A percentile compares a stretch with the other conserved stretches of the same genome.
Conservation (phyloP, 1,284 basidiomycete species). For the Ustanciosporium gigantosporum region DNA sequence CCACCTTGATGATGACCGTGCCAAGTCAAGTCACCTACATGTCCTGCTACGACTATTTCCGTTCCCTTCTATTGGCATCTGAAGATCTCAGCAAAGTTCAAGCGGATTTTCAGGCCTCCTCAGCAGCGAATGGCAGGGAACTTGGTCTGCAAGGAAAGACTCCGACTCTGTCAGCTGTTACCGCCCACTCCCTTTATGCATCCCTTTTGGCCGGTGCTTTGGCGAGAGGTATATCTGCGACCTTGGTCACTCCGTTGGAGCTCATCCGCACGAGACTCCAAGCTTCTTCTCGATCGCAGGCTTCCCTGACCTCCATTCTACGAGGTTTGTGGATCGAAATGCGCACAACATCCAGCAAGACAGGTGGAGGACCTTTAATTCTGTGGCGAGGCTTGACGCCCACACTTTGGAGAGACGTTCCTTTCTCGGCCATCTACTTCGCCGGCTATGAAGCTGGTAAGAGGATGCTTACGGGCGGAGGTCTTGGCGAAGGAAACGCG, state of each 20-base stretch:
- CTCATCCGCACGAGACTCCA: conserved; percentile 92
- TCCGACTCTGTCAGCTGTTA: conserved; percentile 35
- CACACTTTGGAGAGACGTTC: conserved; percentile 94
- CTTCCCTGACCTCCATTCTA: conserved; percentile 37
- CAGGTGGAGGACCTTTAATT: conserved; percentile 67
- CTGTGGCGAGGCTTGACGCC: conserved; percentile 89
- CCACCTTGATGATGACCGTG: conserved; percentile 72
- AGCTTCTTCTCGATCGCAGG: conserved; percentile 40
- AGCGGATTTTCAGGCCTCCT: conserved; percentile 5
- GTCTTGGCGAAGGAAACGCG: conserved; percentile 60
- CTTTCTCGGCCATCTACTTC: conserved; percentile 94
- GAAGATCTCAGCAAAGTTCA: conserved; percentile 10
- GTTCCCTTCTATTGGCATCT: conserved; percentile 62
- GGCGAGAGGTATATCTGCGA: conserved; percentile 78
- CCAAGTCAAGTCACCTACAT: conserved; percentile 93
- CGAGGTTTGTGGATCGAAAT: conserved; percentile 41
- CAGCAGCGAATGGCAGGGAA: conserved; percentile 11
- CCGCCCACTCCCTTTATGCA: conserved; percentile 61
- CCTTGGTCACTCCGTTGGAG: conserved; percentile 84
- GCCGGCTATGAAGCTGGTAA: conserved; percentile 63
- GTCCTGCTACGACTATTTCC: conserved; percentile 89
- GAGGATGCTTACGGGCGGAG: conserved; percentile 55
- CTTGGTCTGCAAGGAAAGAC: conserved; percentile 4
- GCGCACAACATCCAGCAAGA: conserved; percentile 13
- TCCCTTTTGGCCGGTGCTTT: conserved; percentile 82